These are phyloP conservation scores for Wallacemonas sp. DNA, from an alignment of 208 protist genomes.

Conservation along the genomic window DNA sequence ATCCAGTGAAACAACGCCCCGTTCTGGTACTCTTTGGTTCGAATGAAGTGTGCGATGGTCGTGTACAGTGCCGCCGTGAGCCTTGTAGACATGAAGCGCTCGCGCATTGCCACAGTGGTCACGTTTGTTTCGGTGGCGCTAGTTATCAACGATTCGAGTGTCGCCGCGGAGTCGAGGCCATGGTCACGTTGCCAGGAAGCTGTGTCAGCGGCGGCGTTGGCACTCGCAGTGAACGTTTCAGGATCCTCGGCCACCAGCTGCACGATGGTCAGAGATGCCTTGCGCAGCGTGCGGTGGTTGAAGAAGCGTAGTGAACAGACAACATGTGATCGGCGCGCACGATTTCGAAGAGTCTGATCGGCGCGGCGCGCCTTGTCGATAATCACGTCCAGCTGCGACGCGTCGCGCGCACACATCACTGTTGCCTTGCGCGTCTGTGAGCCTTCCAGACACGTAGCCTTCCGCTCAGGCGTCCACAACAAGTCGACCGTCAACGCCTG, in stretches of 20 bases:
- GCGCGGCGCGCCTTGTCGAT: background rate
- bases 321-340: background rate
- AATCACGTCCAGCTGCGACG: conserved; percentile 1
- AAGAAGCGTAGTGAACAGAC: background rate
- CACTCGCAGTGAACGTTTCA: no score
- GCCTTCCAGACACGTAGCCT: no score
- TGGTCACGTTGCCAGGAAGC: background rate
- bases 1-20: conserved; percentile 6
- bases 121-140: background rate
- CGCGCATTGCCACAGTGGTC: background rate
- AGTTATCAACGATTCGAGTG: background rate
- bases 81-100: background rate
- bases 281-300: conserved; percentile 3
- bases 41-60: background rate
- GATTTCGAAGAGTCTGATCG: background rate
- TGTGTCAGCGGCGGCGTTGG: background rate
- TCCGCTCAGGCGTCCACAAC: conserved; percentile 9
- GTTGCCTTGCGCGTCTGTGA: background rate
- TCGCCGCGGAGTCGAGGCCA: background rate
- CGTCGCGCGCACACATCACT: background rate
- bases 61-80: conserved; percentile 1
- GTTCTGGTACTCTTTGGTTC: background rate
- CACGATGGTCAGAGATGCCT: conserved; percentile 1
- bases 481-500: conserved; percentile 5
- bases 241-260: background rate